A percentile compares a stretch with the other conserved stretches of the same genome.
These are phyloP conservation scores for Flammula alnicola DNA, from an alignment of 1,284 basidiomycete genomes.

Conservation along the genomic window DNA sequence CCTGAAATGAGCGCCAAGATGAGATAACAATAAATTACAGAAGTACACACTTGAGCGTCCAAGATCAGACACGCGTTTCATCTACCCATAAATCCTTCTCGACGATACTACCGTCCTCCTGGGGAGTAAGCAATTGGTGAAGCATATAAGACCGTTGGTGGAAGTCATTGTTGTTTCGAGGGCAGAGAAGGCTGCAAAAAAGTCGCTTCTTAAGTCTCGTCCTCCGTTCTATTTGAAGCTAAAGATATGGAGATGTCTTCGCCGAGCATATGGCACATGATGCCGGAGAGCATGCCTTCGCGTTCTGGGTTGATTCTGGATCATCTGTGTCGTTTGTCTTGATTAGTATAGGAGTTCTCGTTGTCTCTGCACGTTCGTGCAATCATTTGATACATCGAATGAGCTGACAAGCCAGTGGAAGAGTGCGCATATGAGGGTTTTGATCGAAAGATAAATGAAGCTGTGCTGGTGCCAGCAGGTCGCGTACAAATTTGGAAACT, in stretches of 20 bases:
- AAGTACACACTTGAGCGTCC: slow-evolving; percentile 64
- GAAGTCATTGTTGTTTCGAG: slow-evolving; percentile 32
- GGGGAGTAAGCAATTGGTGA: slow-evolving; percentile 84
- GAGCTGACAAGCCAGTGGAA: not conserved
- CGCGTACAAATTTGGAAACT: no score
- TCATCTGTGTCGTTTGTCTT: slow-evolving; percentile 7
- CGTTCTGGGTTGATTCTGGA: slow-evolving; percentile 4
- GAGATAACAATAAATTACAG: slow-evolving; percentile 2
- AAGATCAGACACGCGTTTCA: slow-evolving; percentile 66
- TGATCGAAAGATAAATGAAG: slow-evolving; percentile 2
- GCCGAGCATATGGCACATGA: slow-evolving; percentile 17
- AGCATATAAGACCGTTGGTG: slow-evolving; percentile 74
- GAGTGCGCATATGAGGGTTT: slow-evolving; percentile 3
- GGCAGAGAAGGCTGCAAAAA: not conserved
- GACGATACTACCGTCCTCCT: slow-evolving; percentile 74
- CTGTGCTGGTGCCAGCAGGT: no score
- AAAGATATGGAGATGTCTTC: slow-evolving; percentile 9
- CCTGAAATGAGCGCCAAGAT: not conserved
- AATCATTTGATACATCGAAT: not conserved
- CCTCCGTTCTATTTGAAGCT: slow-evolving; percentile 21
- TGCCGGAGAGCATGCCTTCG: slow-evolving; percentile 15
- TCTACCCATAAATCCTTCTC: slow-evolving; percentile 81
- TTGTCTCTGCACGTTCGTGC: slow-evolving; percentile 10
- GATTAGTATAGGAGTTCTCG: not conserved
- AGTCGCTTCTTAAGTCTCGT: slow-evolving; percentile 14